phyloP scores from a whole-genome alignment of 2,329 filamentous ascomycete genomes.

The Huntiella moniliformis region DNA sequence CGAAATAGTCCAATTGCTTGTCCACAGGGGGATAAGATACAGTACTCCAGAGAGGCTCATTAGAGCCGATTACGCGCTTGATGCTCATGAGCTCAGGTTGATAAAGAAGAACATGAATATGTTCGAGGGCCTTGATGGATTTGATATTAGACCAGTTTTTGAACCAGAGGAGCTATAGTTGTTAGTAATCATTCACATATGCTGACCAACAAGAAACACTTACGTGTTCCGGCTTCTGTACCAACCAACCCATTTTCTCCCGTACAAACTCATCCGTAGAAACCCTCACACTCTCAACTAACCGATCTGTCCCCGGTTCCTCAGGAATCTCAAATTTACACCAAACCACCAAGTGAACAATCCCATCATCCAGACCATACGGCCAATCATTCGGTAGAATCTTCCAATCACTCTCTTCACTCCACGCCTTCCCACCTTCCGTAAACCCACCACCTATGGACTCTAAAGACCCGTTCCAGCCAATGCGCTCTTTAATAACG shows the following conservation, averaged over 20 bases:
- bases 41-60: constrained; percentile 39
- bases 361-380: constrained; percentile 61
- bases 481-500: constrained; percentile 48
- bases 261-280: constrained; percentile 55
- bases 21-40: no score
- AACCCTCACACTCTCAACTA: constrained; percentile 42
- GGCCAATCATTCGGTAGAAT: constrained; percentile 87
- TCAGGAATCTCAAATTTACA: constrained; percentile 70
- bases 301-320: constrained; percentile 42
- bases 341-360: constrained; percentile 81
- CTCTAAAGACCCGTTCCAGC: constrained; percentile 32
- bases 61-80: constrained; percentile 49
- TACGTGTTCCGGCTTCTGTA: constrained; percentile 33
- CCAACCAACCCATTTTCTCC: constrained; percentile 36
- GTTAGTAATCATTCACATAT: neutral
- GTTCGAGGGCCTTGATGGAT: constrained; percentile 71
- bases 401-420: constrained; percentile 38
- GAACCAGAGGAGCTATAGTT: constrained; percentile 25
- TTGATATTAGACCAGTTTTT: constrained; percentile 70
- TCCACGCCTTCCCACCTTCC: constrained; percentile 5
- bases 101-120: constrained; percentile 87
- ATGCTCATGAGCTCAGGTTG: constrained; percentile 55
- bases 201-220: no score
- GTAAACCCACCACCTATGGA: neutral
- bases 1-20: no score